Conservation (phyloP, 495 filamentous ascomycete species). For the Xanthoparmelia taractica region DNA sequence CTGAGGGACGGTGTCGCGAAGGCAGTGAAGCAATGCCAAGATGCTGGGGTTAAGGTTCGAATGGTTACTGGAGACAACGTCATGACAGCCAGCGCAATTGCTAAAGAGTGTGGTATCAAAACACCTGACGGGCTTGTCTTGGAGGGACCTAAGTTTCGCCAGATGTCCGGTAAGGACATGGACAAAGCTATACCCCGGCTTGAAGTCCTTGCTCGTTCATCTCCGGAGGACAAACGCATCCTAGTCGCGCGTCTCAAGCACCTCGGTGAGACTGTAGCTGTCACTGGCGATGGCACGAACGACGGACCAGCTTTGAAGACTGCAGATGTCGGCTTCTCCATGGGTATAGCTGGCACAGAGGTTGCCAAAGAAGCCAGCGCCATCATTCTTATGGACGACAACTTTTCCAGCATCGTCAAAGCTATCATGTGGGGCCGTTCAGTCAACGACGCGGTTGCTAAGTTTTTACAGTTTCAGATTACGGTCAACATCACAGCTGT, state of each 20-base stretch:
- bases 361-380: conserved; percentile 92
- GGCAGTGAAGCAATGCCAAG: conserved; percentile 65
- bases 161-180: conserved; percentile 62
- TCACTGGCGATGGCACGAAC: conserved; percentile 86
- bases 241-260: conserved; percentile 66
- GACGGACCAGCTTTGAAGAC: conserved; percentile 80
- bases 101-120: conserved; percentile 74
- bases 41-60: conserved; percentile 73
- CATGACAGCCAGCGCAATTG: conserved; percentile 74
- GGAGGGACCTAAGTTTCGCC: conserved; percentile 79
- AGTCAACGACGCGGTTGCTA: conserved; percentile 84
- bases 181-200: conserved; percentile 64
- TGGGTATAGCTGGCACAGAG: conserved; percentile 86
- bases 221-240: conserved; percentile 81
- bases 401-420: conserved; percentile 81
- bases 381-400: conserved; percentile 88
- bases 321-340: conserved; percentile 86
- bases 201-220: conserved; percentile 78
- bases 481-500: conserved; percentile 90
- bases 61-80: conserved; percentile 91
- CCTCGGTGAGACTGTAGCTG: conserved; percentile 72
- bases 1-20: conserved; percentile 64
- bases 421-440: conserved; percentile 85
- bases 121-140: conserved; percentile 65
- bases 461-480: conserved; percentile 87